A percentile compares a stretch with the other conserved stretches of the same genome.
These are phyloP conservation scores for Scalesia atractyloides DNA, from an alignment of 129 eudicot genomes.

Conservation along the genomic window DNA sequence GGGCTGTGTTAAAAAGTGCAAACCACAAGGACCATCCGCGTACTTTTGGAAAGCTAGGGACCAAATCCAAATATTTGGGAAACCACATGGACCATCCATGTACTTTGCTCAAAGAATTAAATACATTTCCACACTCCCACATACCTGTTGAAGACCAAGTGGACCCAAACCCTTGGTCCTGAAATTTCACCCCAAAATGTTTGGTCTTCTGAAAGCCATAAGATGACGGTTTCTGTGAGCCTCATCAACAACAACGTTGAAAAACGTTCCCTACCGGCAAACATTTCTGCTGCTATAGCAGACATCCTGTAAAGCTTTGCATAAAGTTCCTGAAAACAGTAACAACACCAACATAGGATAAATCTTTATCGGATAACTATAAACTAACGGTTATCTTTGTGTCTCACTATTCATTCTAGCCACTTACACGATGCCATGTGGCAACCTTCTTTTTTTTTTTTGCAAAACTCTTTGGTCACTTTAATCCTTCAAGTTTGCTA, in stretches of 20 bases:
- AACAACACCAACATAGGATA: conserved; percentile 11
- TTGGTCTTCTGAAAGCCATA: conserved; percentile 95
- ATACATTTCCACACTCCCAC: neutral
- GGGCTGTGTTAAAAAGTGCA: too few relatives aligned
- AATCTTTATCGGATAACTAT: conserved; percentile 6
- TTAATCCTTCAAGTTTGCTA: too few relatives aligned
- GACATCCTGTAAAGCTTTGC: conserved; percentile 89
- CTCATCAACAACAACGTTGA: conserved; percentile 87
- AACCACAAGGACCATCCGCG: too few relatives aligned
- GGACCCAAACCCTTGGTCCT: conserved; percentile 88
- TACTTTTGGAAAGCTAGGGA: too few relatives aligned
- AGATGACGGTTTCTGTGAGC: conserved; percentile 92
- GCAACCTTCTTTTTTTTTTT: too few relatives aligned
- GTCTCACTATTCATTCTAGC: too few relatives aligned
- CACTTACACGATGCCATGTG: too few relatives aligned
- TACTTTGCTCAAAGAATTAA: too few relatives aligned
- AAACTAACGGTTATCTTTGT: too few relatives aligned
- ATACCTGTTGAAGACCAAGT: conserved; percentile 92
- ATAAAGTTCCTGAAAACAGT: conserved; percentile 74
- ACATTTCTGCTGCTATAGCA: conserved; percentile 87
- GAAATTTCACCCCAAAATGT: conserved; percentile 95
- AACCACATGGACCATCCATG: too few relatives aligned
- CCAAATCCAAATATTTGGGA: too few relatives aligned
- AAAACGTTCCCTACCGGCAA: conserved; percentile 95
- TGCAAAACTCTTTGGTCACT: too few relatives aligned